A percentile compares a stretch with the other conserved stretches of the same genome.
phyloP scores from a whole-genome alignment of 1,139 yeast species.

The Pichia sp. region DNA sequence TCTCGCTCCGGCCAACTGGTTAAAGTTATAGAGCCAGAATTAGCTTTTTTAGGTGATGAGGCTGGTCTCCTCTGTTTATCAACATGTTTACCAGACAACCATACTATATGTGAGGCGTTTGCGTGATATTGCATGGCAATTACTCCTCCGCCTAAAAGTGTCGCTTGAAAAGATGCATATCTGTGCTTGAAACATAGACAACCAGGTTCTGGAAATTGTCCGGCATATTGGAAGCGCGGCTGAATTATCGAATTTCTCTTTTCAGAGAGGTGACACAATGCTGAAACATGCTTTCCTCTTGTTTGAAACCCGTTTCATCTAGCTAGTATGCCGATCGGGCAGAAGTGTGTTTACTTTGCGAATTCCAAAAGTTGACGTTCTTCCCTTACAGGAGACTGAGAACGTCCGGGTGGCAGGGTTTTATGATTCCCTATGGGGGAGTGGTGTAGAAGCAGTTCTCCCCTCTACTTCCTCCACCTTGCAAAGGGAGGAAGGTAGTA shows the following conservation, averaged over 20 bases:
- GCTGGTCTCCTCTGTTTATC: neutral
- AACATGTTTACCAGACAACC: neutral
- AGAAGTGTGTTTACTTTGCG: neutral
- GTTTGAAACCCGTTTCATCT: conserved; percentile 2
- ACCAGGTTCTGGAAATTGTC: neutral
- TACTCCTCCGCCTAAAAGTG: neutral
- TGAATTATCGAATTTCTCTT: neutral
- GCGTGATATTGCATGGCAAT: neutral
- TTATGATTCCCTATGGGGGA: neutral
- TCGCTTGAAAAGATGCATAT: neutral
- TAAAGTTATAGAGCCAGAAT: neutral
- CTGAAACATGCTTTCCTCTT: neutral
- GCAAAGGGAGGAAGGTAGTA: neutral
- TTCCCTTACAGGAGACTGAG: neutral
- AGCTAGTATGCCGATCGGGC: neutral
- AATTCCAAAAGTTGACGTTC: neutral
- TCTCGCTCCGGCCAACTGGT: no score
- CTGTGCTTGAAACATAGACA: neutral
- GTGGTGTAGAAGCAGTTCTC: neutral
- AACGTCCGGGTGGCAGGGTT: neutral
- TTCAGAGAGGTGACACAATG: neutral
- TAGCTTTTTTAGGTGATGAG: neutral
- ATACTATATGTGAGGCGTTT: neutral
- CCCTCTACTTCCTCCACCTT: neutral
- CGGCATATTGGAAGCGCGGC: neutral